Evolutionary conservation across 352 stramenopile genomes (phyloP), one percentile per base, ranked within the genome.

Genomic region (Plasmopara viticola): DNA sequence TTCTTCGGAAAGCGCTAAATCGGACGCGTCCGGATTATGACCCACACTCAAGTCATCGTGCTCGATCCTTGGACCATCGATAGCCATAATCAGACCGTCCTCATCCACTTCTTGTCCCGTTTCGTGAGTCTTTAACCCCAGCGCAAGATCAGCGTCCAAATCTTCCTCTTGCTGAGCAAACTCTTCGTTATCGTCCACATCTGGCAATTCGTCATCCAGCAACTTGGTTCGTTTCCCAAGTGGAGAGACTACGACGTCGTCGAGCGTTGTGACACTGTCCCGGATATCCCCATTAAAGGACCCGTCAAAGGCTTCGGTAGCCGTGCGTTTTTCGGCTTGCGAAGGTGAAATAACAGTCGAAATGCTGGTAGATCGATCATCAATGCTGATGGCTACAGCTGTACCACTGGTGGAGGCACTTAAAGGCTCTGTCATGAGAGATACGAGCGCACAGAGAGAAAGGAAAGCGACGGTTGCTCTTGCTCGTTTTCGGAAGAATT

Each of bases 231-330:
- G 78, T 54, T 87, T 87, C 12, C 51, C 25, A 47, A 65, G n/a
- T 8, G 71, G 70, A 20, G 71, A 74, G 49, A 77, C 64, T 45
- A 83, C 48, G 13, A 87, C 74, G 58, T 87, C 77, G 63, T 87
- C 77, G 52, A 85, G 62, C 40, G 72, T 85, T 57, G 77, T 87
- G 18, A 60, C 31, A 8, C 48, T 56, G 48, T 66, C 62, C 12
- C 58, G 58, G 6, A 67, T 28, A 49, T 70, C 61, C 17, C 64
- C 61, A 1, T 62, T 47, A 29, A 44, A 58, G 40, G 60, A 51
- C 18, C 17, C 44, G 2, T 64, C 52, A 18, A 74, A 71, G 17
- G 59, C 66, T 15, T 72, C 62, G 2, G 51, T 15, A 5, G 56
- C 66, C 14, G 66, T 60, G 15, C 62, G 62, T 52, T 74, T 74